Evolutionary conservation across 2,329 filamentous ascomycete species (phyloP), one percentile per base, ranked within the genome.

Genomic region (Ophiosphaerella korrae): DNA sequence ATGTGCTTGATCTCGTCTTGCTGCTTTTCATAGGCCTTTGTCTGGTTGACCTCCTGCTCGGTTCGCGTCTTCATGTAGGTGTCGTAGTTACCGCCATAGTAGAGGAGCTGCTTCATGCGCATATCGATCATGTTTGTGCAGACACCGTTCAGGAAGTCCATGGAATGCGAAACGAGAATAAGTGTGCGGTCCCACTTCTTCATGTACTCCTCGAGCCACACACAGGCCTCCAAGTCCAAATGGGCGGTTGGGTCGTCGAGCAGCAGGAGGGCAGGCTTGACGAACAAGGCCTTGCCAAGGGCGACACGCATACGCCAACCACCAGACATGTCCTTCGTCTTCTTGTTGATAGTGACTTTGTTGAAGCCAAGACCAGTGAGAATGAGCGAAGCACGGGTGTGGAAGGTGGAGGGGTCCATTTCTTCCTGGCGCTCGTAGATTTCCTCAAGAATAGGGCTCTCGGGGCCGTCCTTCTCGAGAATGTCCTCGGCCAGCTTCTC

Each of bases 271-370:
- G 92, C 94, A 32, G 95, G 94, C 84, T 95, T 96, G 79, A 99
- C 93, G 82, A 99, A 99, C 45, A 99, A 88, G 50, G 94, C 94
- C 83, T 97, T 97, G 74, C 84, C 94, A 55, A 99, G 87, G 50
- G 94, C 94, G 52, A 99, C 94, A 84, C 95, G 91, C 94, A 99
- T 99, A 83, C 93, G 88, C 94, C 94, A 99, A 68, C 94, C 94
- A 90, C 94, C 94, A 62, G 94, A 99, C 95, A 99, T 99, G 77
- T 99, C 95, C 85, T 97, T 99, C 68, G 95, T 99, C 87, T 95
- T 97, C 86, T 99, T 99, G 78, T 95, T 82, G 73, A 99, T 97
- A 49, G 95, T 99, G 66, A 78, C 80, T 83, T 97, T 97, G 87
- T 99, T 96, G 86, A 99, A 99, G 63, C 94, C 94, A 52, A 99